These are phyloP conservation scores for Picea glauca DNA, from an alignment of 75 land plant species.

Conservation along the genomic window DNA sequence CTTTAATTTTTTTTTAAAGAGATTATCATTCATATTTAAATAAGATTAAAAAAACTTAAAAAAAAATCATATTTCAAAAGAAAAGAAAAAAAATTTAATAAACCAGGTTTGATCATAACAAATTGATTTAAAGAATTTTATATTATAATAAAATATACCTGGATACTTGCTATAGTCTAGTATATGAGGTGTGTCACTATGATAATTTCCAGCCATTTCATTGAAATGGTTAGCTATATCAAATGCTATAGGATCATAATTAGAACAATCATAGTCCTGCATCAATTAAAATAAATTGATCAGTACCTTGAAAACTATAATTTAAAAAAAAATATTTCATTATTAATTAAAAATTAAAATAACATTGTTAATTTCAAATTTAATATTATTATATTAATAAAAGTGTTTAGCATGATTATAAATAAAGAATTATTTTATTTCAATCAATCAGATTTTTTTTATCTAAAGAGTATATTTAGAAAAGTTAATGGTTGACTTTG, in stretches of 20 bases:
- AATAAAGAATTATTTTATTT: no score
- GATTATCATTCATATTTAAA: no score
- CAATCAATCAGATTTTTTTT: no score
- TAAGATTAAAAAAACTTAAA: no score
- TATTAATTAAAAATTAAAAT: background rate
- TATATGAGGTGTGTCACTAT: constrained; percentile 79
- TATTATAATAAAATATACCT: constrained; percentile 23
- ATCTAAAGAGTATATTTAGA: no score
- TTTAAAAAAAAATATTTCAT: background rate
- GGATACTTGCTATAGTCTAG: constrained; percentile 77
- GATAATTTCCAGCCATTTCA: constrained; percentile 97
- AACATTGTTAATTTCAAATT: constrained; percentile 9
- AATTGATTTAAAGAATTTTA: background rate
- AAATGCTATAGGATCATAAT: constrained; percentile 83
- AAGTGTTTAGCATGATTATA: no score
- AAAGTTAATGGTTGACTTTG: no score
- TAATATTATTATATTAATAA: background rate
- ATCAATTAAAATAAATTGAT: background rate
- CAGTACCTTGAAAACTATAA: background rate
- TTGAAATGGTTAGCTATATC: constrained; percentile 97
- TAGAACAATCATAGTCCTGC: constrained; percentile 96
- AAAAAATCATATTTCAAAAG: no score
- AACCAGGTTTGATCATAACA: no score
- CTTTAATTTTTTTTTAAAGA: background rate
- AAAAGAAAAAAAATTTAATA: no score